These are phyloP conservation scores for Colletotrichum sidae DNA, from an alignment of 2,329 filamentous ascomycete species.

Conservation along the genomic window DNA sequence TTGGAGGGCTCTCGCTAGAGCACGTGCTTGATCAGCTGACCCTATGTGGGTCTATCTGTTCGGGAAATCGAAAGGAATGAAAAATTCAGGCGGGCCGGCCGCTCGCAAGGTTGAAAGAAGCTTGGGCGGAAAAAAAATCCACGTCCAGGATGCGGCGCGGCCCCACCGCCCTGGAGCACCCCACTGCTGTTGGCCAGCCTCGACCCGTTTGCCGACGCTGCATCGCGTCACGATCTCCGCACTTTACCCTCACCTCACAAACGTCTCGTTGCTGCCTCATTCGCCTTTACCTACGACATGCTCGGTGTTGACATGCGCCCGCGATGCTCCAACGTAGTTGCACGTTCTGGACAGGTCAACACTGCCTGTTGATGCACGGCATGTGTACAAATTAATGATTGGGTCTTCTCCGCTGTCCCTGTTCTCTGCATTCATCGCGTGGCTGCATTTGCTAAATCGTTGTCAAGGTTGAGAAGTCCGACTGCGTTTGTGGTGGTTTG, in stretches of 20 bases:
- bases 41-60: background rate
- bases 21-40: slow-evolving; percentile 29
- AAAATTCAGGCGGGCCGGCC: background rate
- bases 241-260: slow-evolving; percentile 31
- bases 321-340: background rate
- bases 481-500: slow-evolving; percentile 17
- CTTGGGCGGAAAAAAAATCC: slow-evolving; percentile 22
- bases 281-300: slow-evolving; percentile 5
- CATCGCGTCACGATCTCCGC: slow-evolving; percentile 36
- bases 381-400: slow-evolving; percentile 6
- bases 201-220: slow-evolving; percentile 13
- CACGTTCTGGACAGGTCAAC: background rate
- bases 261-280: slow-evolving; percentile 19
- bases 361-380: background rate
- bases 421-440: slow-evolving; percentile 6
- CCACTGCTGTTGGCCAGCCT: slow-evolving; percentile 23
- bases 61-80: background rate
- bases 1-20: slow-evolving; percentile 25
- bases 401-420: slow-evolving; percentile 2
- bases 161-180: slow-evolving; percentile 8
- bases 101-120: background rate
- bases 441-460: slow-evolving; percentile 23
- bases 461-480: slow-evolving; percentile 20
- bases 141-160: slow-evolving; percentile 1
- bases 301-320: slow-evolving; percentile 14